Base-by-base conservation (phyloP, 2,329 filamentous ascomycete species). In the Hirsutella minnesotensis region DNA sequence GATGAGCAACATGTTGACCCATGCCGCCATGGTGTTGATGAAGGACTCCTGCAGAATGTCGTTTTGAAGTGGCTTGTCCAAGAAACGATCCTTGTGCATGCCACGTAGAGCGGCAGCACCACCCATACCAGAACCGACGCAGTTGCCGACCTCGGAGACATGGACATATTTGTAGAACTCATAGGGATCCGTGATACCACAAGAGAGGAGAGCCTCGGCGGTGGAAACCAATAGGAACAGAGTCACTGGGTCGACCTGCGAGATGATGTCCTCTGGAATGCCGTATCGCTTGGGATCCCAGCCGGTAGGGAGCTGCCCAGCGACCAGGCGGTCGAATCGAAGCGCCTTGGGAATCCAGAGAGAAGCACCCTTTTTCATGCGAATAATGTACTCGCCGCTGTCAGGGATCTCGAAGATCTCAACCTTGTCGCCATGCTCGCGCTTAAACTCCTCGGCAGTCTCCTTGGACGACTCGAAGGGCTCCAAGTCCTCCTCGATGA, bases 111-210 rank as follows among this genome's bases (percentile, higher is more conserved):
- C 92, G 55, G 79, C 79, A 47, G 88, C 84, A 68, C 92, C 94
- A 75, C 92, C 92, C 72, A 98, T 95, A 73, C 94, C 92, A 27
- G 94, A 98, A 65, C 92, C 92, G 53, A 98, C 81, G 60, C 90
- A 96, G 75, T 98, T 98, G 64, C 92, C 92, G 41, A 98, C 86
- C 61, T 98, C 86, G 8, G 92, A 96, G 47, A 98, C 80, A 64
- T 98, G 92, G 49, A 98, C 89, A 57, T 98, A 98, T 72, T 96
- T 89, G 78, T 98, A 98, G 70, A 98, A 96, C 68, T 98, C 92
- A 60, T 96, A 98, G 18, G 92, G 94, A 60, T 98, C 94, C 21
- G 92, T 96, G 62, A 98, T 90, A 80, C 92, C 92, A 49, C 86
- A 83, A 24, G 87, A 83, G 41, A 98, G 75, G 8, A 98, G 81